These are phyloP conservation scores for Metschnikowia proteae DNA, from an alignment of 805 yeast species.

Conservation along the genomic window DNA sequence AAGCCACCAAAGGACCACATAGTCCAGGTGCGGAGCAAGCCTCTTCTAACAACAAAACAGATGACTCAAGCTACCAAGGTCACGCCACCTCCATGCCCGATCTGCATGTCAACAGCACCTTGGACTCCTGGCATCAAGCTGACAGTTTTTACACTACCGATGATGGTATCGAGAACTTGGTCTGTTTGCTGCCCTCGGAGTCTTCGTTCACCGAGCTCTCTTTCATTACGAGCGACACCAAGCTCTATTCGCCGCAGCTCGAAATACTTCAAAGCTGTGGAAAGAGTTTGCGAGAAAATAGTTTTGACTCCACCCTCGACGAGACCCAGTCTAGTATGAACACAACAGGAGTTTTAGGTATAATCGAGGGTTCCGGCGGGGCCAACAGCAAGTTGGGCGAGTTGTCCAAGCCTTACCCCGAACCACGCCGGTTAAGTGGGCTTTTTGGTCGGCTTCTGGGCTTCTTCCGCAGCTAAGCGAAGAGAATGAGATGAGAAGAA, in stretches of 20 bases:
- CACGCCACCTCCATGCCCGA: not conserved
- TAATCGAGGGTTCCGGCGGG: slow-evolving; percentile 1
- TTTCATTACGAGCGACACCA: slow-evolving; percentile 10
- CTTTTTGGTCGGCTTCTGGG: slow-evolving; percentile 1
- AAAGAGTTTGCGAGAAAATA: not conserved
- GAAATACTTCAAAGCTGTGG: not conserved
- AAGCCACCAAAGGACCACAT: too few relatives aligned
- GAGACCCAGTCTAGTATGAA: not conserved
- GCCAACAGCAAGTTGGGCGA: not conserved
- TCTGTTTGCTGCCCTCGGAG: slow-evolving; percentile 8
- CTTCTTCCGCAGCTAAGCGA: not conserved
- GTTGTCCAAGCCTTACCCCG: not conserved
- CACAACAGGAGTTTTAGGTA: not conserved
- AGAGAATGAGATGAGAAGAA: not conserved
- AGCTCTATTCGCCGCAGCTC: not conserved
- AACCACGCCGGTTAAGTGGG: not conserved
- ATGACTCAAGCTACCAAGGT: not conserved
- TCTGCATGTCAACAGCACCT: not conserved
- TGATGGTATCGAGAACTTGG: slow-evolving; percentile 1
- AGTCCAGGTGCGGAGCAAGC: too few relatives aligned
- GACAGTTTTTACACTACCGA: not conserved
- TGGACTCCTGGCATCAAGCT: not conserved
- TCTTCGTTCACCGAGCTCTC: slow-evolving; percentile 13
- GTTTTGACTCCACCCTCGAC: not conserved
- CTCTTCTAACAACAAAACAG: too few relatives aligned